Evolutionary conservation across 1,139 yeast genomes (phyloP).

Genomic region (Saccharomyces hybrid): DNA sequence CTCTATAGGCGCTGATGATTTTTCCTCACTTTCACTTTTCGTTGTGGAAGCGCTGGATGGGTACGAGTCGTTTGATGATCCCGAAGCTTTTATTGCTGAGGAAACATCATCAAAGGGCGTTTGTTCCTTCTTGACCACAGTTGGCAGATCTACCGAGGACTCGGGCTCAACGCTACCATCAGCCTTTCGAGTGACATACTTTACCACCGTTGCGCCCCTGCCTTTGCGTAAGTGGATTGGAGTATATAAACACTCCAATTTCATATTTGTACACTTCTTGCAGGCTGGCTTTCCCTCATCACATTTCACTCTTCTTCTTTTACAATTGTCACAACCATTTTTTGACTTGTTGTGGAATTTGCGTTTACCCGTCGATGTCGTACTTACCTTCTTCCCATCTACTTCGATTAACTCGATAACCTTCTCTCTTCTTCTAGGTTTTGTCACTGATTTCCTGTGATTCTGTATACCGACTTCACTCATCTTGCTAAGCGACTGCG

Average conservation of each 20-base stretch:
- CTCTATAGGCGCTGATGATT: neutral
- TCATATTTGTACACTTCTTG: constrained; percentile 68
- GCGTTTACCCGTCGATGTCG: constrained; percentile 44
- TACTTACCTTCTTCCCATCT: constrained; percentile 35
- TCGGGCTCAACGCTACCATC: constrained; percentile 9
- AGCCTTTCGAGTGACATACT: constrained; percentile 13
- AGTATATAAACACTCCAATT: constrained; percentile 61
- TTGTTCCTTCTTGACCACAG: constrained; percentile 3
- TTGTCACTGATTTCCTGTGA: neutral
- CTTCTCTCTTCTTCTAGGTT: constrained; percentile 17
- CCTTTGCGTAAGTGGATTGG: constrained; percentile 9
- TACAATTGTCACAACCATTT: constrained; percentile 83
- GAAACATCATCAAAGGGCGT: neutral
- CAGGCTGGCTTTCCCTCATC: constrained; percentile 81
- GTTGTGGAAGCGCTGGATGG: constrained; percentile 2
- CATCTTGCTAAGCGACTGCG: neutral
- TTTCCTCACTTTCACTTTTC: neutral
- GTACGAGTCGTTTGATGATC: neutral
- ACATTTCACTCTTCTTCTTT: constrained; percentile 81
- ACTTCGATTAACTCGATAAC: constrained; percentile 30
- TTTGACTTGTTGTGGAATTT: constrained; percentile 82
- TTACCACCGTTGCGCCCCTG: constrained; percentile 12
- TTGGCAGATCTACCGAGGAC: neutral
- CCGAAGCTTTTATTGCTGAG: constrained; percentile 1
- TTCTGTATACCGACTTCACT: neutral